Base-by-base conservation (phyloP, 2,329 filamentous ascomycete genomes). In the Ceratocystis cacaofunesta region DNA sequence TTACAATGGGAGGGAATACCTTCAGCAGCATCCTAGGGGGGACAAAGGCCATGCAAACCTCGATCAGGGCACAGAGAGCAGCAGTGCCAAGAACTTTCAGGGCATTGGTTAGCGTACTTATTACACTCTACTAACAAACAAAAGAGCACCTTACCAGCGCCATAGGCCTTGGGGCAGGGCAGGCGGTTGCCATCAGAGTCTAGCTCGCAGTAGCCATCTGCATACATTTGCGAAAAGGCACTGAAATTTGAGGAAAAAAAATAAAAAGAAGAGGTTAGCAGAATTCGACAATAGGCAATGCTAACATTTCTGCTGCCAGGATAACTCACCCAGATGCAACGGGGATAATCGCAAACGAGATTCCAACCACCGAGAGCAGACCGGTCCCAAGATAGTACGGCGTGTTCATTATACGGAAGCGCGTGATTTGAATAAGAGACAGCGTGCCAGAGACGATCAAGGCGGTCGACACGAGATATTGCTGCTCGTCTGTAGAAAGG, bases 1-100 rank as follows among this genome's bases (percentile, higher is more conserved):
- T 90, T 61, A 90, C 86, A 46, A 94, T 83, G 3, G 89, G 89
- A 6, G 89, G 89, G 72, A 92, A 91, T 70, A 92, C 82, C 70
- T 82, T 83, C 70, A 90, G 82, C 68, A 92, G 79, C 43, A 84
- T 74, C 67, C 77, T 81, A 0, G 88, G 85, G 1, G 88, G 86
- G 44, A 89, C 82, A 73, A 92, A 90, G 1, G 87, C 88, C 73
- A 94, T 82, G 43, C 83, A 75, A 62, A 92, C 80, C 76, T 92
- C 88, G 68, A 92, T 76, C 43, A 88, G 78, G 36, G 85, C 82
- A 69, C 85, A 86, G 62, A 85, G 76, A 17, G 84, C 79, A 4
- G 82, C 78, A 0, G 89, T 92, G 17, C 88, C 89, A 19, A 92
- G 77, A 60, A 92, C 79, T 1, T 17, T 10, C 8, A 46, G 32